Percentiles rank a stretch among this genome's conserved stretches.
Evolutionary conservation across 1,284 basidiomycete species (phyloP).

Genomic region (Puccinia triticina): DNA sequence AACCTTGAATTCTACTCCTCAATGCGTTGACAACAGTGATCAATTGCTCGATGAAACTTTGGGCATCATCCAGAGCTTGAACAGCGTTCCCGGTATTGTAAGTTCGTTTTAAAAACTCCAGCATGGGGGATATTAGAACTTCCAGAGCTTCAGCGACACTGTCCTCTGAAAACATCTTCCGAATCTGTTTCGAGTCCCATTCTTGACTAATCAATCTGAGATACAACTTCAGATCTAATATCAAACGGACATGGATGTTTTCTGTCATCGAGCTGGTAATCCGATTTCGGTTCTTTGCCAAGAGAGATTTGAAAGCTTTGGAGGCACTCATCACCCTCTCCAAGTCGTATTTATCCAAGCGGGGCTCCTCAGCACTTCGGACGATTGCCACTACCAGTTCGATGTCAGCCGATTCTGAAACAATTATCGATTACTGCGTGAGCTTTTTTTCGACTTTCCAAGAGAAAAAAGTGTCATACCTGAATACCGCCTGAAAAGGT

Average conservation of each 20-base stretch:
- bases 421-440: not conserved
- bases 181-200: slow-evolving; percentile 54
- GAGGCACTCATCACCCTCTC: slow-evolving; percentile 54
- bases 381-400: slow-evolving; percentile 56
- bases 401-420: slow-evolving; percentile 53
- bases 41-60: slow-evolving; percentile 55
- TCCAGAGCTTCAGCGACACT: slow-evolving; percentile 54
- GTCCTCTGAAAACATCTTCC: slow-evolving; percentile 54
- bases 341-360: slow-evolving; percentile 55
- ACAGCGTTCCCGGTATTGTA: slow-evolving; percentile 54
- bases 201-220: slow-evolving; percentile 54
- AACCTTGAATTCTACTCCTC: slow-evolving; percentile 48
- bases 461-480: slow-evolving; percentile 43
- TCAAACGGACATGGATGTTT: slow-evolving; percentile 55
- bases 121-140: slow-evolving; percentile 53
- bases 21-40: slow-evolving; percentile 53
- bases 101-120: slow-evolving; percentile 54
- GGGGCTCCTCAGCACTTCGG: slow-evolving; percentile 56
- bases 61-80: slow-evolving; percentile 52
- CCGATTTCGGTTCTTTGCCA: slow-evolving; percentile 53
- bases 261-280: slow-evolving; percentile 53
- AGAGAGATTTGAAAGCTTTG: slow-evolving; percentile 52
- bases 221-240: slow-evolving; percentile 56
- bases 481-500: slow-evolving; percentile 54
- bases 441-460: not conserved